These are phyloP conservation scores for Amanita thiersii DNA, from an alignment of 768 basidiomycete species.

Conservation along the genomic window DNA sequence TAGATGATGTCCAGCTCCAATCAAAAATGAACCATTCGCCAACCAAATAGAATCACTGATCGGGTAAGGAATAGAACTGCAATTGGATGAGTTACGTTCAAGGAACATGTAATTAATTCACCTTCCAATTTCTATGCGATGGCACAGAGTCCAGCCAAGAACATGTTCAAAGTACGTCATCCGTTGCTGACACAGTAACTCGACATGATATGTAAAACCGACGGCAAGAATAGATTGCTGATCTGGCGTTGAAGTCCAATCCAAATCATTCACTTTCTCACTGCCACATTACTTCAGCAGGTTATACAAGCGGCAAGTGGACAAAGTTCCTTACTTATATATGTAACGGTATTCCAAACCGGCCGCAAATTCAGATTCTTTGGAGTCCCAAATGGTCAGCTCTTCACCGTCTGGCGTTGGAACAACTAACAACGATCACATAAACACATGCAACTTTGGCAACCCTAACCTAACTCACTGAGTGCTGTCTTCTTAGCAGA, in stretches of 20 bases:
- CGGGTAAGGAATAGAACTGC: conserved; percentile 67
- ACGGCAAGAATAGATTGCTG: conserved; percentile 87
- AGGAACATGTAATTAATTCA: conserved; percentile 2
- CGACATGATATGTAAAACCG: conserved; percentile 71
- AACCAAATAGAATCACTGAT: conserved; percentile 93
- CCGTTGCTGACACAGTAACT: conserved; percentile 87
- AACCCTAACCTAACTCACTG: conserved; percentile 36
- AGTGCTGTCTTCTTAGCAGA: conserved; percentile 89
- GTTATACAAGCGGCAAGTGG: not conserved
- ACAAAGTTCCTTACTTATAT: conserved; percentile 39
- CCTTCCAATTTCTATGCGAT: conserved; percentile 66
- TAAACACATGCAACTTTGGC: conserved; percentile 5
- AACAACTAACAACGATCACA: conserved; percentile 49
- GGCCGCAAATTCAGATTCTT: conserved; percentile 86
- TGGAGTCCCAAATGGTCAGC: conserved; percentile 94
- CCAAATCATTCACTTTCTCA: conserved; percentile 72
- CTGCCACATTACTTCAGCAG: conserved; percentile 14
- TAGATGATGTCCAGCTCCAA: conserved; percentile 81
- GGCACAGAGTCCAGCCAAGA: conserved; percentile 71
- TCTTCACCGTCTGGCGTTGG: conserved; percentile 56
- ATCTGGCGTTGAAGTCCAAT: conserved; percentile 91
- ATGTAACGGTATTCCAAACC: conserved; percentile 72
- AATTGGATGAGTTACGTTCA: not conserved
- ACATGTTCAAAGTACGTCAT: conserved; percentile 86
- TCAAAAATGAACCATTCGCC: conserved; percentile 69